Evolutionary conservation across 2,329 filamentous ascomycete genomes (phyloP).

Genomic region (Stylonectria norvegica): DNA sequence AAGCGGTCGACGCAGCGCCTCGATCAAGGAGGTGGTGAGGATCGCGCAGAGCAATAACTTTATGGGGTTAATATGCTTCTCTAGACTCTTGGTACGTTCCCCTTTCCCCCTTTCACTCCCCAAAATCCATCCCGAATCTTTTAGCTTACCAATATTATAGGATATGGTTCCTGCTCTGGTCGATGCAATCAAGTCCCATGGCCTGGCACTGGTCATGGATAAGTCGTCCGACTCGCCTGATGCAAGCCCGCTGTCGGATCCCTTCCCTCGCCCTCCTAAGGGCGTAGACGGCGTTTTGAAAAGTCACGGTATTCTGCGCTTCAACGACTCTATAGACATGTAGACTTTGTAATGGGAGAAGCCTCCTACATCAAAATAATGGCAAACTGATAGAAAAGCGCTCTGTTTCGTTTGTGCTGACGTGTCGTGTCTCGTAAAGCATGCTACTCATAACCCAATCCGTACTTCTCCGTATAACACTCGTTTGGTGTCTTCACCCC

Average conservation of each 20-base stretch:
- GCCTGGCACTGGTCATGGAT: conserved; percentile 87
- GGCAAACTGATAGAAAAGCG: no score
- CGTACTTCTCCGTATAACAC: no score
- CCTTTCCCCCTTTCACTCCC: neutral
- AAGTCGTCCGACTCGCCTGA: conserved; percentile 60
- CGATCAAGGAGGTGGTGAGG: conserved; percentile 90
- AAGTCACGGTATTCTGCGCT: conserved; percentile 81
- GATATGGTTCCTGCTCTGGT: conserved; percentile 90
- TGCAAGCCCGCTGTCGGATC: conserved; percentile 40
- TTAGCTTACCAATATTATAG: conserved; percentile 43
- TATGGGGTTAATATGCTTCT: conserved; percentile 93
- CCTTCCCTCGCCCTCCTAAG: conserved; percentile 63
- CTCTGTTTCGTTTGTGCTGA: no score
- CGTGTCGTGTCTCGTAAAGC: no score
- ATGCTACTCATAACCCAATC: no score
- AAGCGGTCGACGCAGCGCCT: conserved; percentile 71
- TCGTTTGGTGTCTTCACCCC: neutral
- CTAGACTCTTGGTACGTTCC: conserved; percentile 73
- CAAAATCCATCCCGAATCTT: neutral
- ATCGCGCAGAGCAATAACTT: conserved; percentile 96
- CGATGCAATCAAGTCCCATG: conserved; percentile 90
- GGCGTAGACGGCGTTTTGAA: conserved; percentile 86
- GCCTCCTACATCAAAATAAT: conserved; percentile 3
- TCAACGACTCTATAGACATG: conserved; percentile 86
- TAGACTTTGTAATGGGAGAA: conserved; percentile 34